Conservation (phyloP, 768 basidiomycete genomes). For the Sistotremastrum suecicum region DNA sequence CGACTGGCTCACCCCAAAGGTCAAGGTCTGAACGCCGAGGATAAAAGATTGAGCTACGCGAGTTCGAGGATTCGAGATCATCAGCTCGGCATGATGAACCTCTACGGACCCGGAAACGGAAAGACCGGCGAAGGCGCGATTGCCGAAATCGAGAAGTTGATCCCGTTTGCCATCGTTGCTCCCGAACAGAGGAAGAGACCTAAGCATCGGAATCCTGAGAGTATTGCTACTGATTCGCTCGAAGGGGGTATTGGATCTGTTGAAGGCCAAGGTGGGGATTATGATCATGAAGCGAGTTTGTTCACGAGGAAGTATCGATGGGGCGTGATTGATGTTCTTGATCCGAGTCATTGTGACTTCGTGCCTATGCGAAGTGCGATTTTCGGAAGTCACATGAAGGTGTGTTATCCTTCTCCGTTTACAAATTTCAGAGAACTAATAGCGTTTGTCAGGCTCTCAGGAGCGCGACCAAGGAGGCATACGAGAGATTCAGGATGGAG, state of each 20-base stretch:
- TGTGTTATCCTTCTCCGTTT: conserved; percentile 18
- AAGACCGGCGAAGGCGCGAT: conserved; percentile 62
- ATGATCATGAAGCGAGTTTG: conserved; percentile 26
- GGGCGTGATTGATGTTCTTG: conserved; percentile 79
- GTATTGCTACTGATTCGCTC: neutral
- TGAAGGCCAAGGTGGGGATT: conserved; percentile 1
- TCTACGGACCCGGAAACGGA: conserved; percentile 35
- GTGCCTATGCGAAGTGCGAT: conserved; percentile 72
- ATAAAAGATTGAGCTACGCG: too few relatives aligned
- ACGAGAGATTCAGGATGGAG: conserved; percentile 88
- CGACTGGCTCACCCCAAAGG: too few relatives aligned
- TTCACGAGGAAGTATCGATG: conserved; percentile 74
- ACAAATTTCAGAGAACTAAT: neutral
- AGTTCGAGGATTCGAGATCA: too few relatives aligned
- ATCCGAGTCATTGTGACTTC: conserved; percentile 82
- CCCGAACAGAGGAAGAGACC: conserved; percentile 37
- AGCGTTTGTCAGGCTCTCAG: conserved; percentile 48
- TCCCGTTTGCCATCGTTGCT: conserved; percentile 72
- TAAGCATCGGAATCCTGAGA: conserved; percentile 1
- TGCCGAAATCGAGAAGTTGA: conserved; percentile 34
- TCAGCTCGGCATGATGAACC: too few relatives aligned
- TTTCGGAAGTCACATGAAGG: conserved; percentile 76
- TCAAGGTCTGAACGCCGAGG: too few relatives aligned
- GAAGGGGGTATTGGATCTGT: neutral
- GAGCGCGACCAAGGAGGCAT: conserved; percentile 75